Evolutionary conservation across 108 stramenopile species (phyloP).

Genomic region (Cyclotella kingstonii): DNA sequence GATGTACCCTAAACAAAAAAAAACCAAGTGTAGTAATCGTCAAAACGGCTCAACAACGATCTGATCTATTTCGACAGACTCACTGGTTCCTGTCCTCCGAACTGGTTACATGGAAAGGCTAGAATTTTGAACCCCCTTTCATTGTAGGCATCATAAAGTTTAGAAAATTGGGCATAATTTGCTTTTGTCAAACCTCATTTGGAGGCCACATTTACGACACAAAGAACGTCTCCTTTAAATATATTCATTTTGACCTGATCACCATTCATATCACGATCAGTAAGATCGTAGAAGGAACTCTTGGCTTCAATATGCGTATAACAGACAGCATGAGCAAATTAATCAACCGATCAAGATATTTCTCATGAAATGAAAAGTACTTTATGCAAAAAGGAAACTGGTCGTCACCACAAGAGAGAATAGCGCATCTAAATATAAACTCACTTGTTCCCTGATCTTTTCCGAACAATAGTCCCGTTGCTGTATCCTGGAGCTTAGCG

Average conservation of each 20-base stretch:
- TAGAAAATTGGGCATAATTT: constrained; percentile 49
- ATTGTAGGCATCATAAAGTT: constrained; percentile 54
- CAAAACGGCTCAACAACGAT: background rate
- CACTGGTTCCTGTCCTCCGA: constrained; percentile 73
- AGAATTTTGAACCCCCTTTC: constrained; percentile 60
- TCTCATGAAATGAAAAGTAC: background rate
- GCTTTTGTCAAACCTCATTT: constrained; percentile 58
- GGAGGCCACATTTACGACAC: constrained; percentile 78
- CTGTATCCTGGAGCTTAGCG: constrained; percentile 25
- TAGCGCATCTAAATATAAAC: background rate
- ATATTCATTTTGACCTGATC: constrained; percentile 49
- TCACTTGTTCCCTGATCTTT: constrained; percentile 29
- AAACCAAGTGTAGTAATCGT: background rate
- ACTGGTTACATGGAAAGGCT: constrained; percentile 85
- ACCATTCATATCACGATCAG: constrained; percentile 52
- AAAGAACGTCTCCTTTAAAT: constrained; percentile 59
- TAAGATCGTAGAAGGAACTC: constrained; percentile 48
- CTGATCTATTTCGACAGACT: background rate
- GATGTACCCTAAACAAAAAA: background rate
- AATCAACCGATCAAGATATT: background rate
- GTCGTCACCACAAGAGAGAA: background rate
- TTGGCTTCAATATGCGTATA: constrained; percentile 15
- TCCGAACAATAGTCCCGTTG: constrained; percentile 17
- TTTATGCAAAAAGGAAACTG: background rate
- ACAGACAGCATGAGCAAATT: constrained; percentile 3